Evolutionary conservation across 768 basidiomycete genomes (phyloP), one percentile per base, ranked within the genome.

Genomic region (Mycena capillaripes): DNA sequence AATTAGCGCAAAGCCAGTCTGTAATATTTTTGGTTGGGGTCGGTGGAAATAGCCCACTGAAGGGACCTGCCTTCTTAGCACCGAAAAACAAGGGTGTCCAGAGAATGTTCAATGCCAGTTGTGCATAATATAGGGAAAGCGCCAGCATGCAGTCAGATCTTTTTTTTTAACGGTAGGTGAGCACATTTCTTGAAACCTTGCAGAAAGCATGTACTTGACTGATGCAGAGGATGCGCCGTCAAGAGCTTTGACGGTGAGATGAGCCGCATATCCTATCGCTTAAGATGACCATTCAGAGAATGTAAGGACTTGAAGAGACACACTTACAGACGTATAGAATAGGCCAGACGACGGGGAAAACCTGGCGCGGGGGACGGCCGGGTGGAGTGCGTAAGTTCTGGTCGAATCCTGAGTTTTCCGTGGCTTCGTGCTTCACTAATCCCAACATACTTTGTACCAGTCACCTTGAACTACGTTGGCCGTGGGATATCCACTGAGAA

Each of bases 51-150:
- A 5, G 7, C 4, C 19, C 30, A 30, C 29, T 21, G 36, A 29
- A 69, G 52, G 19, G 10, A 74, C 81, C 40, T 70, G 86, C 89
- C 76, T 83, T 78, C 71, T 86, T 88, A 29, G 79, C 79, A 40
- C 83, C 86, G 74, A 93, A 93, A 84, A 92, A 92, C 25, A 92
- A 76, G 8, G 91, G 90, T n/a, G 85, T 87, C 91, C 91, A 93
- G 12, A 86, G 72, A 58, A 87, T 79, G 80, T 92, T 93, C 50
- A 92, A 75, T 0, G 82, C 88, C 21, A 93, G 79, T 74, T 92
- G 91, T 12, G 84, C 82, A 77, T 90, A 92, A 80, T 93, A 92
- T 44, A 92, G 80, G 29, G 83, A 83, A 27, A 93, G 79, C 2
- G 87, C 90, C 34, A 83, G 74, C 59, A 84, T 81, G 23, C 89